Evolutionary conservation across 2,329 filamentous ascomycete genomes (phyloP).

Genomic region (Albophoma yamanashiensis): DNA sequence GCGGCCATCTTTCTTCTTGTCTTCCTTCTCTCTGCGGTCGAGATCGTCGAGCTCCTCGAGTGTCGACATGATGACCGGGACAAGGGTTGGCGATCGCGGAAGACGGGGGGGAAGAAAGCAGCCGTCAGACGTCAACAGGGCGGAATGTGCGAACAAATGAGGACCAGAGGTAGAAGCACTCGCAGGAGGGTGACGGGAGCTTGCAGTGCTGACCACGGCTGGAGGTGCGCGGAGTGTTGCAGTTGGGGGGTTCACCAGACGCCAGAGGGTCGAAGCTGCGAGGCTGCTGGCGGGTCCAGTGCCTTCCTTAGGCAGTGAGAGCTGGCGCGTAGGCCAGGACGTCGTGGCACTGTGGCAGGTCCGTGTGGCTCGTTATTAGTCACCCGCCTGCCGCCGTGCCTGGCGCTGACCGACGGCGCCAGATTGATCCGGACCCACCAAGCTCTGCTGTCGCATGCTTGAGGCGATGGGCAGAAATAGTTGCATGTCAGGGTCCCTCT

Average conservation of each 20-base stretch:
- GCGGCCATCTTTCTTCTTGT: constrained; percentile 37
- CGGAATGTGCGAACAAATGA: not conserved
- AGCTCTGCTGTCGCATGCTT: not conserved
- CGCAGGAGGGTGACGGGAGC: not conserved
- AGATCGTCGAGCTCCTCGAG: constrained; percentile 87
- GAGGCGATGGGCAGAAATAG: not conserved
- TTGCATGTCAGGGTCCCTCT: not conserved
- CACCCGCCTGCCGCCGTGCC: not conserved
- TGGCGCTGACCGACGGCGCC: not conserved
- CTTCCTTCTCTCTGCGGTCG: constrained; percentile 68
- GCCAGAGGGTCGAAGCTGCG: not conserved
- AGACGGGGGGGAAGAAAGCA: not conserved
- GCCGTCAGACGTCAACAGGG: not conserved
- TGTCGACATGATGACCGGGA: constrained; percentile 57
- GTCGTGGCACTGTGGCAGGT: not conserved
- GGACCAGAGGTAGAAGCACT: not conserved
- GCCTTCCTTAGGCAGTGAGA: constrained; percentile 10
- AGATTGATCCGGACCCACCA: not conserved
- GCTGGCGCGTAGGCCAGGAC: constrained; percentile 8
- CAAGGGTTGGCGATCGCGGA: not conserved
- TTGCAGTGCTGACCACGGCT: not conserved
- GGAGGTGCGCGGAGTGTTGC: not conserved
- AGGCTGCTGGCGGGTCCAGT: not conserved
- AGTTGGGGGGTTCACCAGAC: not conserved
- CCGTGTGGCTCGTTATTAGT: not conserved